Evolutionary conservation across 768 basidiomycete species (phyloP), one percentile per base, ranked within the genome.

Genomic region (Serendipita sp.): DNA sequence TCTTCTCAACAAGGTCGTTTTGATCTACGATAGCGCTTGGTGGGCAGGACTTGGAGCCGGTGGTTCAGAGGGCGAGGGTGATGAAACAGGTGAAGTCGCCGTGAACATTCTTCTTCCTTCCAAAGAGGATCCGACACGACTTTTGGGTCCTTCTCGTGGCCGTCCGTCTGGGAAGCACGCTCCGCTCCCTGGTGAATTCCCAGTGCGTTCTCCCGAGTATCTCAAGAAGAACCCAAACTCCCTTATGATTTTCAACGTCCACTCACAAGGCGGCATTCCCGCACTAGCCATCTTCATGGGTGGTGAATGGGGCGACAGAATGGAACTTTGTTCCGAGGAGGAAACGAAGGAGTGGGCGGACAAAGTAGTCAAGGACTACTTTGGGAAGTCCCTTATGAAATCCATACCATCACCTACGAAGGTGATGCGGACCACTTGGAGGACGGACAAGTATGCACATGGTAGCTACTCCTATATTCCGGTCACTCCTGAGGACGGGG

Each of bases 1-100:
- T 34, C 58, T 65, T 33, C 69, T 73, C 60, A 69, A 69, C 36
- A 73, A 73, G 65, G 44, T 72, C 40, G 68, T 70, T n/a, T 63
- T 73, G 13, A 58, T 62, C 29, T 72, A 71, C 66, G 45, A 64
- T 0, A 10, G 36, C 3, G 60, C 68, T 4, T 73, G 71, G 72
- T 73, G 72, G 72, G 55, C 55, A 4, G 27, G 31, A 23, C 18
- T 8, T 5, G 48, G n/a, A 5, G 48, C 6, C 5, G 48, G n/a
- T 16, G 48, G 29, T n/a, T 6, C n/a, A n/a, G 29, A 18, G 48
- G 48, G 48, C 8, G 37, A 5, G 13, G 37, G 13, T 13, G 31
- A 10, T 2, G 18, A 6, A 6, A 23, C 48, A n/a, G 10, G 44
- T 64, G 34, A 36, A 23, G 23, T 27, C 10, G 31, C 34, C 23